These are phyloP conservation scores for Ophiobolus disseminans DNA, from an alignment of 2,329 filamentous ascomycete genomes.

Conservation along the genomic window DNA sequence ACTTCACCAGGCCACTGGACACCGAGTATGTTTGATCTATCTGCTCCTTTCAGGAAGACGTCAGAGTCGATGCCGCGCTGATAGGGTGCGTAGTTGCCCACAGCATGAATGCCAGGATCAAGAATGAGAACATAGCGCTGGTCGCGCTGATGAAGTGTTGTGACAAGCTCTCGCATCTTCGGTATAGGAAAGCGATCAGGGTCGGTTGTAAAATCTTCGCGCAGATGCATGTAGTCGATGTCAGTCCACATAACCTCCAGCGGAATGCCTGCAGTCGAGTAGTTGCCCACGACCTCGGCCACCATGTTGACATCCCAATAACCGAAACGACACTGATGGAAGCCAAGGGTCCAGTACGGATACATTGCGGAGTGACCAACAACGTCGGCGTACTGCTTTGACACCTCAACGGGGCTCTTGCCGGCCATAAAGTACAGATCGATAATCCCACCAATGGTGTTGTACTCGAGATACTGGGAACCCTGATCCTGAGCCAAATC, in stretches of 20 bases:
- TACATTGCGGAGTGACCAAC: slow-evolving; percentile 58
- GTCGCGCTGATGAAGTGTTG: slow-evolving; percentile 69
- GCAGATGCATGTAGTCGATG: slow-evolving; percentile 71
- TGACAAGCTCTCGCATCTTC: slow-evolving; percentile 70
- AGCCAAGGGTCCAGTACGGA: slow-evolving; percentile 62
- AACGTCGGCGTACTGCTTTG: slow-evolving; percentile 59
- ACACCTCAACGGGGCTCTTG: slow-evolving; percentile 54
- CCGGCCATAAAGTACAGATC: slow-evolving; percentile 66
- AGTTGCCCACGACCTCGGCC: slow-evolving; percentile 72
- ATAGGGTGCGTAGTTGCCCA: slow-evolving; percentile 63
- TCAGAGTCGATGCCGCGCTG: slow-evolving; percentile 66
- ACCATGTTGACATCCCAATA: slow-evolving; percentile 67
- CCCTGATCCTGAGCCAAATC: slow-evolving; percentile 69
- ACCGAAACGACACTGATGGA: slow-evolving; percentile 61
- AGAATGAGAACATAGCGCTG: slow-evolving; percentile 82
- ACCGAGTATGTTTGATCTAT: slow-evolving; percentile 65
- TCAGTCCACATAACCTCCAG: slow-evolving; percentile 78
- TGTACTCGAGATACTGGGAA: slow-evolving; percentile 79
- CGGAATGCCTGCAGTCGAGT: slow-evolving; percentile 69
- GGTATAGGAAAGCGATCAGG: slow-evolving; percentile 67
- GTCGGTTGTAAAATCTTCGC: slow-evolving; percentile 70
- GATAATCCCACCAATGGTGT: slow-evolving; percentile 76
- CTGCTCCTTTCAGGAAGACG: slow-evolving; percentile 60
- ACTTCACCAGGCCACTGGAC: slow-evolving; percentile 81
- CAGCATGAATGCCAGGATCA: slow-evolving; percentile 64